Evolutionary conservation across 306 rosid species (phyloP), one percentile per base, ranked within the genome.

Genomic region (Vigna trinervia): DNA sequence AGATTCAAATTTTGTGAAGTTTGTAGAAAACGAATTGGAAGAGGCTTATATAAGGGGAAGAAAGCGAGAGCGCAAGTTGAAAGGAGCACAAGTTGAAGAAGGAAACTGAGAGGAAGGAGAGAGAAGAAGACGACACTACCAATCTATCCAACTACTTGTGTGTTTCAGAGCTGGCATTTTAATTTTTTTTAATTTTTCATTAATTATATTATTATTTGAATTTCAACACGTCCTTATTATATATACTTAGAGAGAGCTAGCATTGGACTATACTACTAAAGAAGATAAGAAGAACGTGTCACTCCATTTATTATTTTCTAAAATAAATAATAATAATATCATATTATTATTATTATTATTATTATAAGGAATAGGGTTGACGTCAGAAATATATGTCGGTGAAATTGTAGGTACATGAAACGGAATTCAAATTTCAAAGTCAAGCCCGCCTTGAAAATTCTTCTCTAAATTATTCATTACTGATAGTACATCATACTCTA

Each of bases 81-180:
- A 9, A 28, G 41, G 79, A 68, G 71, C 13, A 56, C 69, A 80
- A 74, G 72, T 83, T 73, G 77, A 54, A 26, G 2, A 57, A 78
- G 94, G 97, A 89, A 89, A 50, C 74, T 50, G 19, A 58, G 90
- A 34, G 87, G 96, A 87, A 86, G 80, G 75, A 70, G 61, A 57
- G 69, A 14, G 46, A 46, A n/a, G 84, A 61, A 63, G 66, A 69
- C 59, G 73, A 76, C 83, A 68, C 39, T 30, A 41, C 38, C 28
- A 75, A 63, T 59, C n/a, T 57, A 51, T 69, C 36, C 47, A 17
- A 12, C 39, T 48, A 48, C 76, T 57, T 67, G 39, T 26, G 41
- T 45, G 0, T 45, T 41, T 11, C 12, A 36, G 30, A 75, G 81
- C 86, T 81, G 85, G 81, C 84, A 81, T 73, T 20, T 36, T 19